Evolutionary conservation across 306 rosid species (phyloP).

Genomic region (Potentilla sterilis): DNA sequence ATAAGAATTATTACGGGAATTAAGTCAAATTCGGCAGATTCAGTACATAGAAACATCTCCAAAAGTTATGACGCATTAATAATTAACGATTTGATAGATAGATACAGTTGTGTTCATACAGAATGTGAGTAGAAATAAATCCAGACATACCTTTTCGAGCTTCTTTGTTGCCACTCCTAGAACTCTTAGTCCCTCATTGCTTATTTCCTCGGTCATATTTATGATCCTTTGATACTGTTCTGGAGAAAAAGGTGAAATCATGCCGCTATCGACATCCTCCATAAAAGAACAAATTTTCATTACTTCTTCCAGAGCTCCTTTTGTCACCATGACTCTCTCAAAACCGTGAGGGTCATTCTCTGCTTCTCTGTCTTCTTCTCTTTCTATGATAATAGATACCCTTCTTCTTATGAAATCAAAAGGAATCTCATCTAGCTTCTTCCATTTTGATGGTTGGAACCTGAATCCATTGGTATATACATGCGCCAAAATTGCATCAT

Average conservation of each 20-base stretch:
- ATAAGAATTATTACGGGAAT: background rate
- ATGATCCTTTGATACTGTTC: constrained; percentile 49
- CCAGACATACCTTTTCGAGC: constrained; percentile 43
- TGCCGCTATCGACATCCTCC: constrained; percentile 40
- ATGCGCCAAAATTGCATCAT: constrained; percentile 70
- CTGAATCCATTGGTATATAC: constrained; percentile 74
- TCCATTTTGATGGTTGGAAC: constrained; percentile 81
- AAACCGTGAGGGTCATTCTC: constrained; percentile 26
- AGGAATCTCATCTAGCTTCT: constrained; percentile 73
- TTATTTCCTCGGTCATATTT: constrained; percentile 53
- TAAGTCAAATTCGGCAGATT: background rate
- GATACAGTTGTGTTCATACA: background rate
- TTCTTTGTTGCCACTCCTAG: constrained; percentile 74
- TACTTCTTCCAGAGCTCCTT: constrained; percentile 88
- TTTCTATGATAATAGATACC: constrained; percentile 72
- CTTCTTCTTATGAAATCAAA: constrained; percentile 82
- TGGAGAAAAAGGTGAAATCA: constrained; percentile 33
- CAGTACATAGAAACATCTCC: background rate
- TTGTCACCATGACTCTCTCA: constrained; percentile 56
- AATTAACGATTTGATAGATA: background rate
- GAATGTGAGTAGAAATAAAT: constrained; percentile 12
- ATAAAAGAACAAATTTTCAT: constrained; percentile 58
- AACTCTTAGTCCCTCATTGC: constrained; percentile 73
- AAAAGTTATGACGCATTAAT: background rate
- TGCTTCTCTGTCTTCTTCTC: constrained; percentile 29